These are phyloP conservation scores for Castanea crenata DNA, from an alignment of 306 rosid genomes.

Conservation along the genomic window DNA sequence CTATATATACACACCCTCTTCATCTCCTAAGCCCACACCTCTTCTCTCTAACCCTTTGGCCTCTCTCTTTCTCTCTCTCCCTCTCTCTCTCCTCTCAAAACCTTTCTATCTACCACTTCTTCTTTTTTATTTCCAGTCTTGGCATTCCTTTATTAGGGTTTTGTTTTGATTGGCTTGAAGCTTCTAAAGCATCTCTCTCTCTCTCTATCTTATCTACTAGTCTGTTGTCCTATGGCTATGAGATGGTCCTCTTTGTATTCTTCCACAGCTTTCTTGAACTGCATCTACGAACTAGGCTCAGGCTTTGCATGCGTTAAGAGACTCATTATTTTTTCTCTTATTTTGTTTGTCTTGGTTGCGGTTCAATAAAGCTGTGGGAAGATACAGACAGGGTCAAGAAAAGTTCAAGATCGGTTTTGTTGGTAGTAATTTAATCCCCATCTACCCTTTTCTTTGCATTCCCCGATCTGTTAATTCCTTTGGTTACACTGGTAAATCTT, in stretches of 20 bases:
- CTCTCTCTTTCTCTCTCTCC: neutral
- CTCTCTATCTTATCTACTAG: no score
- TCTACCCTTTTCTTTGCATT: neutral
- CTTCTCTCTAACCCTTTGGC: neutral
- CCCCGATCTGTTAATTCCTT: neutral
- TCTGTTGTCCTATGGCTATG: neutral
- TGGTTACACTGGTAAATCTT: neutral
- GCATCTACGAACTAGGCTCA: slow-evolving; percentile 49
- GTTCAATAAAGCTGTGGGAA: slow-evolving; percentile 99
- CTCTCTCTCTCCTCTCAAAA: neutral
- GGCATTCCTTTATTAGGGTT: slow-evolving; percentile 24
- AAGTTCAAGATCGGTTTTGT: slow-evolving; percentile 17
- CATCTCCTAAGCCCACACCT: slow-evolving; percentile 51
- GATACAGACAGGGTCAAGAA: slow-evolving; percentile 74
- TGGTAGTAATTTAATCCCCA: neutral
- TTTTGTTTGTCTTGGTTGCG: slow-evolving; percentile 36
- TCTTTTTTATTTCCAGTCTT: neutral
- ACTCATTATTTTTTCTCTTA: neutral
- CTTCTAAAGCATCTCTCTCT: slow-evolving; percentile 14
- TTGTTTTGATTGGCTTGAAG: slow-evolving; percentile 23
- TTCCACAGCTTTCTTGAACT: slow-evolving; percentile 99
- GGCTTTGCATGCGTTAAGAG: slow-evolving; percentile 25
- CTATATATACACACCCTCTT: slow-evolving; percentile 53
- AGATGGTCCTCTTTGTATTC: slow-evolving; percentile 80
- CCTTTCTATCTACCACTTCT: neutral